Base-by-base conservation (phyloP, 2,329 filamentous ascomycete species). In the Venturia aucupariae region DNA sequence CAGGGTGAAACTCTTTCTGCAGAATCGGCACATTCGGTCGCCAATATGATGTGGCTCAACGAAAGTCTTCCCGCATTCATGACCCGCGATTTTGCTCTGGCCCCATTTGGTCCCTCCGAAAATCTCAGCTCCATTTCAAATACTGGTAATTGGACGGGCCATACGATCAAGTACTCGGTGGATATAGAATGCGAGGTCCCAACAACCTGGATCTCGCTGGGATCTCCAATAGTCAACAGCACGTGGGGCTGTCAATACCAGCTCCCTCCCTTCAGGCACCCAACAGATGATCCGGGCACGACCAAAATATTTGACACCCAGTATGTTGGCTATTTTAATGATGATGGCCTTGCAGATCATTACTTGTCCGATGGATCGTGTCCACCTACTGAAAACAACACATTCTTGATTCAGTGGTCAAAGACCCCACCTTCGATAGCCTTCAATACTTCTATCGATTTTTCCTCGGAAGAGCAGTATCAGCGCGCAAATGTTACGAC, bases 1-100 rank as follows among this genome's bases (percentile, higher is more conserved):
- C 78, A 80, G 48, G 51, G 64, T 0, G 59, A 67, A 1, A 62
- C 27, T 0, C 35, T 82, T 0, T 74, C 75, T 1, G 68, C 72
- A 0, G 68, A 74, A 0, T 75, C 82, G 13, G 67, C 80, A 0
- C 78, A 82, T 10, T 77, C 74, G 0, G 78, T 77, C 0, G 83
- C 82, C 63, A 78, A 76, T 0, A 75, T 81, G 0, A 72, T 73
- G 0, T 81, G 79, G 76, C 71, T 84, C 0, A 75, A 76, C 0
- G 81, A 84, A 19, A 70, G 70, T 0, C 68, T 77, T 0, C 81
- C 81, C 0, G 41, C 71, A 0, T 85, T 78, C 62, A 83, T 78
- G 39, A 76, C 78, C 0, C 35, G 71, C 0, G 70, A 81, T 0
- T 81, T 77, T 30, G 75, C 77, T 0, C 62, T 82, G 0, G 71